Evolutionary conservation across 2,329 filamentous ascomycete genomes (phyloP).

Genomic region (Falciphora oryzae): DNA sequence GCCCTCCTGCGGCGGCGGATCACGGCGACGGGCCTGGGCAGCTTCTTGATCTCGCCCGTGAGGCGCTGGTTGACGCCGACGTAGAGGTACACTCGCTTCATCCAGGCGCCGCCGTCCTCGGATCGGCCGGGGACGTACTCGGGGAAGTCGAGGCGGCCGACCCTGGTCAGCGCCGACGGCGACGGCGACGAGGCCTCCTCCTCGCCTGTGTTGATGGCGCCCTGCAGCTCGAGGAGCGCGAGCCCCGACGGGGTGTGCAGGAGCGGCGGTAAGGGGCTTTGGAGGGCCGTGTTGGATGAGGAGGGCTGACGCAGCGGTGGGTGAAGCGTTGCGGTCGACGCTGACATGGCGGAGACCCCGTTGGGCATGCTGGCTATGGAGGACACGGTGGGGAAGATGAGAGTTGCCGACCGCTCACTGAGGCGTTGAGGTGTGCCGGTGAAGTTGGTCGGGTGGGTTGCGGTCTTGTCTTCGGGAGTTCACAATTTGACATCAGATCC

Average conservation of each 20-base stretch:
- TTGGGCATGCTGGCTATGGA: too few relatives aligned
- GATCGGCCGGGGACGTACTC: slow-evolving; percentile 51
- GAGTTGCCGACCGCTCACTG: too few relatives aligned
- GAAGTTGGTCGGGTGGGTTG: too few relatives aligned
- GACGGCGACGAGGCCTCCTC: slow-evolving; percentile 19
- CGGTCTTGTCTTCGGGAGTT: too few relatives aligned
- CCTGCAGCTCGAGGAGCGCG: slow-evolving; percentile 88
- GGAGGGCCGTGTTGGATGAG: slow-evolving; percentile 16
- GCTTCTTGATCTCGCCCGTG: slow-evolving; percentile 83
- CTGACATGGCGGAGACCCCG: not conserved
- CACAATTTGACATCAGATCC: too few relatives aligned
- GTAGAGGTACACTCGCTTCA: slow-evolving; percentile 84
- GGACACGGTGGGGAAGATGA: too few relatives aligned
- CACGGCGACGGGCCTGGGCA: slow-evolving; percentile 73
- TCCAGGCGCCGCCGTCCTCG: slow-evolving; percentile 62
- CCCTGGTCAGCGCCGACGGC: slow-evolving; percentile 21
- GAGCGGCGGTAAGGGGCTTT: slow-evolving; percentile 65
- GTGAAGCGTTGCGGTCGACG: slow-evolving; percentile 37
- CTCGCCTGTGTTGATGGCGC: slow-evolving; percentile 66
- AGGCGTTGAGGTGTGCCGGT: too few relatives aligned
- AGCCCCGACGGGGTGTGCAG: slow-evolving; percentile 86
- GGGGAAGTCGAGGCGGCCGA: slow-evolving; percentile 38
- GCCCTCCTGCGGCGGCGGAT: slow-evolving; percentile 54
- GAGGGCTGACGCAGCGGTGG: slow-evolving; percentile 20
- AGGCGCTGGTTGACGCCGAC: slow-evolving; percentile 85